Percentiles rank a stretch among this genome's conserved stretches.
phyloP scores from a whole-genome alignment of 306 rosid species.

The Quercus cerris region DNA sequence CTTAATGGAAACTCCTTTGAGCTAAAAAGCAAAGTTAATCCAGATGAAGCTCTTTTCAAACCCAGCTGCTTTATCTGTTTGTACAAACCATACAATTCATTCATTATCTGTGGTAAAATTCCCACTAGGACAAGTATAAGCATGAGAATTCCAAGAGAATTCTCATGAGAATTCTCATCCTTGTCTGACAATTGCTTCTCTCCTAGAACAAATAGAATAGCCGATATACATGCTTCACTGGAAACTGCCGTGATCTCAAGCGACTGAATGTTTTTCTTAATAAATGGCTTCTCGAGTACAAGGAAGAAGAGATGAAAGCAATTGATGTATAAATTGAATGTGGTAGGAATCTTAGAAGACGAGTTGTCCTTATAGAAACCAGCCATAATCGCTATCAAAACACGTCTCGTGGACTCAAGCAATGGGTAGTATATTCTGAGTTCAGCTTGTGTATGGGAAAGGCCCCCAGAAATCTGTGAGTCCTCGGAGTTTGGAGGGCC shows the following conservation, averaged over 20 bases:
- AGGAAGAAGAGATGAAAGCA: slow-evolving; percentile 81
- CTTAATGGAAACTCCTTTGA: slow-evolving; percentile 57
- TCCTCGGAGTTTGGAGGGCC: no score
- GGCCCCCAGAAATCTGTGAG: no score
- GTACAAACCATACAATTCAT: slow-evolving; percentile 76
- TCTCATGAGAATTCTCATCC: slow-evolving; percentile 15
- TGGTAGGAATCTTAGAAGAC: slow-evolving; percentile 41
- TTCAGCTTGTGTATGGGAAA: no score
- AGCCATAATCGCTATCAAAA: slow-evolving; percentile 53
- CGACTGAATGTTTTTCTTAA: slow-evolving; percentile 78
- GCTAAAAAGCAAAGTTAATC: slow-evolving; percentile 49
- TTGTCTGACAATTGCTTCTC: slow-evolving; percentile 37
- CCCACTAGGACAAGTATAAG: slow-evolving; percentile 55
- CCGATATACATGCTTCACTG: slow-evolving; percentile 56
- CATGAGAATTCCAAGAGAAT: slow-evolving; percentile 49
- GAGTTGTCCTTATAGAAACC: slow-evolving; percentile 44
- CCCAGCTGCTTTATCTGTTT: slow-evolving; percentile 60
- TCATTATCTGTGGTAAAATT: slow-evolving; percentile 49
- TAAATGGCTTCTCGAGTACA: slow-evolving; percentile 85
- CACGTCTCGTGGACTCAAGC: slow-evolving; percentile 47
- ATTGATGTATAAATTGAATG: slow-evolving; percentile 43
- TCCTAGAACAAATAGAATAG: slow-evolving; percentile 34
- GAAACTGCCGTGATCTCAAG: slow-evolving; percentile 65
- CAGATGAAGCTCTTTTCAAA: slow-evolving; percentile 54
- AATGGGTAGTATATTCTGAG: no score